These are phyloP conservation scores for Solanum boliviense DNA, from an alignment of 257 asterid genomes.

Conservation along the genomic window DNA sequence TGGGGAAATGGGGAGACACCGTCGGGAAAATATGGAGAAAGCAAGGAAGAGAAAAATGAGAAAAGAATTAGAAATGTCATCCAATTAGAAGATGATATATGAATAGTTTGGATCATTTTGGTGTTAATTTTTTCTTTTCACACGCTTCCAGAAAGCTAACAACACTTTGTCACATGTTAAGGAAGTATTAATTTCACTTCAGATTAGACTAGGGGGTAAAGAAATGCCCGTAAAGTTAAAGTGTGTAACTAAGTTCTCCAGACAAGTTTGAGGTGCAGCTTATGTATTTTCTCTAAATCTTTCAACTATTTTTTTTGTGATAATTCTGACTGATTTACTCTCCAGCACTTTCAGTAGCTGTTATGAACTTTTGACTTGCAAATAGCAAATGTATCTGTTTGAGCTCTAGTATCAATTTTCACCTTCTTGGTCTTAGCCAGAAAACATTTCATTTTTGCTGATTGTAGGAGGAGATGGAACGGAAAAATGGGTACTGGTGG, in stretches of 20 bases:
- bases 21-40: neutral
- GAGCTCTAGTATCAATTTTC: neutral
- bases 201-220: neutral
- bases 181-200: neutral
- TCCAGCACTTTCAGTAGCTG: neutral
- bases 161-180: neutral
- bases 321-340: neutral
- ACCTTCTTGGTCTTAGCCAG: neutral
- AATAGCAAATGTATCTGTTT: neutral
- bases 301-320: neutral
- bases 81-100: neutral
- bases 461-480: conserved; percentile 91
- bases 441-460: conserved; percentile 2
- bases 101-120: neutral
- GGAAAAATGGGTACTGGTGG: conserved; percentile 97
- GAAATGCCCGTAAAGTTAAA: neutral
- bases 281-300: neutral
- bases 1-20: neutral
- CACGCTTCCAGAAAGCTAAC: neutral
- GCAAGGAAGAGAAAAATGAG: neutral
- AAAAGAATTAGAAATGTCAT: neutral
- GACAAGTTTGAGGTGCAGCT: neutral
- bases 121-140: neutral
- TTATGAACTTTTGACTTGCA: neutral
- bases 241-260: neutral